Evolutionary conservation across 441 rosid species (phyloP).

Genomic region (Pelargonium citronellum): DNA sequence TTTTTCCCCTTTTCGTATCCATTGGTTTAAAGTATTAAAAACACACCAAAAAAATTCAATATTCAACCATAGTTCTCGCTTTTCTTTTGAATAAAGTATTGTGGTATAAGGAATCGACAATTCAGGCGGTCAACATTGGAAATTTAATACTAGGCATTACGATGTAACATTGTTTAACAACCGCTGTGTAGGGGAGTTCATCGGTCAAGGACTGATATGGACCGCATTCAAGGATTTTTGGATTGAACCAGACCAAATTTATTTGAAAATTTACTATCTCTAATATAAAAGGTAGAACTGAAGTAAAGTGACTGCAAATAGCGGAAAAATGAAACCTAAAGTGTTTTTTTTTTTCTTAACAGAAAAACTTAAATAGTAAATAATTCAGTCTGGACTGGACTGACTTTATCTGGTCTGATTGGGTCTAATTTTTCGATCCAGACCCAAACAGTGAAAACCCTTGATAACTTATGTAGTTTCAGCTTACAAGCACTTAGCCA

Average conservation of each 20-base stretch:
- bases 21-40: not conserved
- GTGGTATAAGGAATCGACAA: not conserved
- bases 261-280: too few relatives aligned
- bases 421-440: not conserved
- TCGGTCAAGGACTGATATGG: too few relatives aligned
- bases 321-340: too few relatives aligned
- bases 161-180: not conserved
- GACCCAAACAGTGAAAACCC: conserved; percentile 13
- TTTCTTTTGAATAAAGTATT: not conserved
- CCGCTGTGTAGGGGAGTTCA: not conserved
- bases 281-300: too few relatives aligned
- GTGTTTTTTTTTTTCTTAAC: too few relatives aligned
- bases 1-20: not conserved
- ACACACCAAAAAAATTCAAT: not conserved
- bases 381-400: too few relatives aligned
- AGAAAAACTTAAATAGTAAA: too few relatives aligned
- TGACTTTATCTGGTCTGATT: too few relatives aligned
- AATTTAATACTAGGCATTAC: not conserved
- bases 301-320: too few relatives aligned
- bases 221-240: too few relatives aligned
- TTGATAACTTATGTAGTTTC: conserved; percentile 17
- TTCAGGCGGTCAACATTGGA: not conserved
- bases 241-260: too few relatives aligned
- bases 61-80: not conserved
- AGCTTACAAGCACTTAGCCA: not conserved